phyloP scores from a whole-genome alignment of 192 early-diverging fungal species.

The Backusella westeae region DNA sequence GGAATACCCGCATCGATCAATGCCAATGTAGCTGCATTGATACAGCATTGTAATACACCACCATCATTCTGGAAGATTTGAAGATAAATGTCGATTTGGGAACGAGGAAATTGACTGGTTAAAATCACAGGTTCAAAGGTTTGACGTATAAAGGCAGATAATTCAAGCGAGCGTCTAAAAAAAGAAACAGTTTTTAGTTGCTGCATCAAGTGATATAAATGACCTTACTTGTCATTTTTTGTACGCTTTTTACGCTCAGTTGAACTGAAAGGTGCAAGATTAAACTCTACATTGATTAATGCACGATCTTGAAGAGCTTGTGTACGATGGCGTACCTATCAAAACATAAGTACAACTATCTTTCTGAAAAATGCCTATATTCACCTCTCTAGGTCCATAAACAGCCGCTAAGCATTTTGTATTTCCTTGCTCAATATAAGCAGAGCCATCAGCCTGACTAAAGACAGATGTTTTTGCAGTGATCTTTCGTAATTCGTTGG shows the following conservation, averaged over 20 bases:
- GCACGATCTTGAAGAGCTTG: slow-evolving; percentile 69
- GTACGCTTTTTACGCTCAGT: slow-evolving; percentile 81
- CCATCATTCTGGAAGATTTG: slow-evolving; percentile 95
- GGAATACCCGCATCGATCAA: slow-evolving; percentile 80
- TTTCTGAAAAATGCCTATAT: background rate
- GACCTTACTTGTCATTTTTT: slow-evolving; percentile 77
- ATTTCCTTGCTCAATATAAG: slow-evolving; percentile 95
- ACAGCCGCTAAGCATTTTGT: slow-evolving; percentile 90
- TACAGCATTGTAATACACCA: slow-evolving; percentile 69
- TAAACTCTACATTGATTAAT: slow-evolving; percentile 87
- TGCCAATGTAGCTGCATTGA: slow-evolving; percentile 83
- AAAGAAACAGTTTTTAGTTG: background rate
- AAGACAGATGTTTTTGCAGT: slow-evolving; percentile 75
- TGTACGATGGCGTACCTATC: slow-evolving; percentile 54
- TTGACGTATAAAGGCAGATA: slow-evolving; percentile 80
- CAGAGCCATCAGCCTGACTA: slow-evolving; percentile 86
- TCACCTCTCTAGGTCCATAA: slow-evolving; percentile 88
- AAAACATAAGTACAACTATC: background rate
- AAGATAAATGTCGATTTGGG: slow-evolving; percentile 91
- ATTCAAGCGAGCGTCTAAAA: slow-evolving; percentile 77
- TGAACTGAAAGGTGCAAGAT: slow-evolving; percentile 87
- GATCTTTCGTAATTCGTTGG: slow-evolving; percentile 85
- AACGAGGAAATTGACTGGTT: slow-evolving; percentile 71
- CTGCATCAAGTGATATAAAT: background rate
- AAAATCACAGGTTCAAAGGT: slow-evolving; percentile 91